Percentiles rank a stretch among this genome's conserved stretches.
Evolutionary conservation across 192 early-diverging fungal species (phyloP).

Genomic region (Backusella sp.): DNA sequence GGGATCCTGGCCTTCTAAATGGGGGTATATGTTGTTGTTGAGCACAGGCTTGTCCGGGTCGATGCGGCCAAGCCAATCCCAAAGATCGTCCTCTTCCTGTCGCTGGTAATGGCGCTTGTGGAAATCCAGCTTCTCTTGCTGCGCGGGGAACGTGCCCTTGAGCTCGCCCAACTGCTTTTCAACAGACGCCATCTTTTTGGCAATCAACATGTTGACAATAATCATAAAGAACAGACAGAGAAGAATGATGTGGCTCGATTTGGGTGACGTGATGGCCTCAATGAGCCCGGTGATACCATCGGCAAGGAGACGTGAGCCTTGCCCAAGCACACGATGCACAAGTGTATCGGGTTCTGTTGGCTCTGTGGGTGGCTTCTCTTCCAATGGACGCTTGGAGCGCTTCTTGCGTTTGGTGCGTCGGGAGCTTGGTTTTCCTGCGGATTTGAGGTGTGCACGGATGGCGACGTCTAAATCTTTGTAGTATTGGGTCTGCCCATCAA

Average conservation of each 20-base stretch:
- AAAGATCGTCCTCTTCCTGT: slow-evolving; percentile 14
- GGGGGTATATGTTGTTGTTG: neutral
- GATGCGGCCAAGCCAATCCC: slow-evolving; percentile 12
- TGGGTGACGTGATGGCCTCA: neutral
- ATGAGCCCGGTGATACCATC: neutral
- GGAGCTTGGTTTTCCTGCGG: neutral
- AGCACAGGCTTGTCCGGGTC: neutral
- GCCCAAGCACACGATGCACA: neutral
- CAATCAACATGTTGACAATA: slow-evolving; percentile 13
- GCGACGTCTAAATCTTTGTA: slow-evolving; percentile 41
- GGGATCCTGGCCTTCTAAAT: neutral
- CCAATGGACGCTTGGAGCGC: neutral
- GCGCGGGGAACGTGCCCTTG: neutral
- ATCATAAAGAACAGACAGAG: slow-evolving; percentile 10
- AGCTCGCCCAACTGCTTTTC: slow-evolving; percentile 3
- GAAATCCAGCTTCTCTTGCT: neutral
- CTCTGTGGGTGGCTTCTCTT: neutral
- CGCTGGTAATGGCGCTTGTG: neutral
- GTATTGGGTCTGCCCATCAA: slow-evolving; percentile 46
- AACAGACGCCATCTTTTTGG: slow-evolving; percentile 5
- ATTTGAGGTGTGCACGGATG: slow-evolving; percentile 40
- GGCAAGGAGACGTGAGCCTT: neutral
- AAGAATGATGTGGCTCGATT: neutral
- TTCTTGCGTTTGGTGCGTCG: neutral
- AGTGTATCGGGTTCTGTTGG: neutral